Conservation (phyloP, 345 rosid species). For the Lepidium sativum region DNA sequence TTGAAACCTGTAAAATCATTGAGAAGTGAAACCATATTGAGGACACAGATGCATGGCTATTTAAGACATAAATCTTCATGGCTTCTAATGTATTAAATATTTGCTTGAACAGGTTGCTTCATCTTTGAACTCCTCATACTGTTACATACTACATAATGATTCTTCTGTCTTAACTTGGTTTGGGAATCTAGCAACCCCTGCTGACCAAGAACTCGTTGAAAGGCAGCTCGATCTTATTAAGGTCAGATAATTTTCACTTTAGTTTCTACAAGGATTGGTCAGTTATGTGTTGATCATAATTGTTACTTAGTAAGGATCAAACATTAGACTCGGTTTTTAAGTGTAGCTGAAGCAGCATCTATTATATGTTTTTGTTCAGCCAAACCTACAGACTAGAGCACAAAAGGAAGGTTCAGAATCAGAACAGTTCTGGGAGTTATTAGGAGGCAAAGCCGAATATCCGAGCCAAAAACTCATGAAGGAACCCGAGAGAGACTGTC, state of each 20-base stretch:
- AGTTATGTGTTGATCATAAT: background rate
- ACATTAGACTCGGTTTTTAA: background rate
- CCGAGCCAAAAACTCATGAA: slow-evolving; percentile 58
- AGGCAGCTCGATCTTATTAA: slow-evolving; percentile 95
- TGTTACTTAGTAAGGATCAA: background rate
- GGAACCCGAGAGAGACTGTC: slow-evolving; percentile 82
- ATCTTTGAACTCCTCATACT: slow-evolving; percentile 89
- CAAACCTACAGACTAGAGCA: slow-evolving; percentile 69
- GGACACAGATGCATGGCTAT: background rate
- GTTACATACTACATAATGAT: slow-evolving; percentile 80
- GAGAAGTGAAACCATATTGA: background rate
- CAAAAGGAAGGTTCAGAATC: slow-evolving; percentile 96
- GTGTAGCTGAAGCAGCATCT: slow-evolving; percentile 4
- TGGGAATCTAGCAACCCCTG: slow-evolving; percentile 66
- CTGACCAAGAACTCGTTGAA: slow-evolving; percentile 82
- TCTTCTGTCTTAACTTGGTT: slow-evolving; percentile 81
- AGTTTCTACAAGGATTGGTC: background rate
- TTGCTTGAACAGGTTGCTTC: slow-evolving; percentile 53
- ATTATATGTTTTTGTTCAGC: slow-evolving; percentile 47
- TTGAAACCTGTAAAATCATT: slow-evolving; percentile 2
- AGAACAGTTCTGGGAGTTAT: slow-evolving; percentile 86
- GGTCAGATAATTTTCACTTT: slow-evolving; percentile 34
- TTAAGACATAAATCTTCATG: background rate
- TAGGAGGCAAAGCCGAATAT: slow-evolving; percentile 86
- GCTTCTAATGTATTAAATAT: background rate